phyloP scores from a whole-genome alignment of 768 basidiomycete genomes.

The Lactarius vividus region DNA sequence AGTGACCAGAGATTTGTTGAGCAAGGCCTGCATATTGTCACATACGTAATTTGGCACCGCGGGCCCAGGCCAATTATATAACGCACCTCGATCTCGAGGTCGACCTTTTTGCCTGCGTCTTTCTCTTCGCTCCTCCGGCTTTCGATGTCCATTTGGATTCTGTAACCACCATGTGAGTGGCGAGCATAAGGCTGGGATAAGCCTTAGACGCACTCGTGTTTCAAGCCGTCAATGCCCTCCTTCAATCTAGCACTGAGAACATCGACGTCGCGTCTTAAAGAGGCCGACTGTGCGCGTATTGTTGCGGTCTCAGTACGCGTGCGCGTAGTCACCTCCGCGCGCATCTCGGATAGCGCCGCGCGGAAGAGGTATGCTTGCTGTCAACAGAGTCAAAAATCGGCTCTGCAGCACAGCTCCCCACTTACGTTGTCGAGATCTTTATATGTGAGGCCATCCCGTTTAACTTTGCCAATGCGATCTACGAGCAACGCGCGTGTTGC shows the following conservation, averaged over 20 bases:
- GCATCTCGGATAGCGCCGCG: constrained; percentile 87
- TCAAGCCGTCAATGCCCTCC: constrained; percentile 83
- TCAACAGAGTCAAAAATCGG: constrained; percentile 6
- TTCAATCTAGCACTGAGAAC: constrained; percentile 86
- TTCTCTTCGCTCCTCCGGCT: constrained; percentile 89
- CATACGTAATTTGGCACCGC: not conserved
- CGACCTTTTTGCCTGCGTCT: constrained; percentile 77
- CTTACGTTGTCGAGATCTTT: constrained; percentile 84
- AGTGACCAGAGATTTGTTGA: constrained; percentile 70
- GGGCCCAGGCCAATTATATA: constrained; percentile 4
- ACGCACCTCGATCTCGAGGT: constrained; percentile 78
- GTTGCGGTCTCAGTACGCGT: constrained; percentile 82
- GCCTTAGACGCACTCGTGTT: constrained; percentile 74
- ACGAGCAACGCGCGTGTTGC: constrained; percentile 78
- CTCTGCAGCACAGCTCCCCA: constrained; percentile 18
- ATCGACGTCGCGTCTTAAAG: constrained; percentile 85
- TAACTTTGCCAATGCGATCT: constrained; percentile 68
- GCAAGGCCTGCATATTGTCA: constrained; percentile 50
- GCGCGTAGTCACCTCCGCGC: constrained; percentile 78
- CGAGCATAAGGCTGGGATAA: not conserved
- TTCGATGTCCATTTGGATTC: constrained; percentile 96
- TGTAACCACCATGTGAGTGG: constrained; percentile 33
- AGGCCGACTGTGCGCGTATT: constrained; percentile 72
- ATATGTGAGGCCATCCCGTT: constrained; percentile 63
- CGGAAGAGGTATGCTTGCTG: constrained; percentile 96